These are phyloP conservation scores for Vitis cinerea DNA, from an alignment of 164 flowering plant genomes.

Conservation along the genomic window DNA sequence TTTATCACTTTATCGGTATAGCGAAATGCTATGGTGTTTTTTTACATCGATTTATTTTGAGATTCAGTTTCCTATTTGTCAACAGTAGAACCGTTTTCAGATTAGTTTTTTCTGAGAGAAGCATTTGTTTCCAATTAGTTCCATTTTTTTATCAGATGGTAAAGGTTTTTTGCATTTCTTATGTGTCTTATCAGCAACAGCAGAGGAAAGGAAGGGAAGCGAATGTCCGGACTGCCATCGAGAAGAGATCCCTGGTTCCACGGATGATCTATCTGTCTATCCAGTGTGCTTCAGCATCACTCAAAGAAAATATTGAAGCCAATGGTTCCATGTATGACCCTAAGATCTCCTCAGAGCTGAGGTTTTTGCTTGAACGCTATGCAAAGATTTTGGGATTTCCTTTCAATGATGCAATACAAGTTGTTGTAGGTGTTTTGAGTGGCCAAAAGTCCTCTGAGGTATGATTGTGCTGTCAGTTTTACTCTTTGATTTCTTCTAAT, in stretches of 20 bases:
- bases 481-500: background rate
- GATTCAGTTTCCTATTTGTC: too few relatives aligned
- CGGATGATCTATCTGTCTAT: conserved; percentile 70
- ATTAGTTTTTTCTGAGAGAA: too few relatives aligned
- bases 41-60: too few relatives aligned
- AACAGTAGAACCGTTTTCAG: too few relatives aligned
- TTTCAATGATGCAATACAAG: conserved; percentile 55
- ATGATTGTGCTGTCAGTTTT: conserved; percentile 4
- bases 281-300: conserved; percentile 53
- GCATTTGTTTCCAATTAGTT: too few relatives aligned
- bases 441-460: conserved; percentile 54
- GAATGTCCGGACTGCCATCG: conserved; percentile 33
- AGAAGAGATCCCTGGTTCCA: conserved; percentile 77
- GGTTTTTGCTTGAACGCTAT: conserved; percentile 65
- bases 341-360: conserved; percentile 47
- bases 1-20: background rate
- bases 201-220: conserved; percentile 46
- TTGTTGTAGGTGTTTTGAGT: conserved; percentile 39
- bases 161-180: background rate
- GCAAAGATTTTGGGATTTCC: conserved; percentile 63
- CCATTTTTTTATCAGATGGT: background rate
- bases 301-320: conserved; percentile 50
- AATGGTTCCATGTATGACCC: conserved; percentile 55
- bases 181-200: conserved; percentile 19
- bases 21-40: too few relatives aligned